phyloP scores from a whole-genome alignment of 306 rosid genomes.

The Vigna radiata region DNA sequence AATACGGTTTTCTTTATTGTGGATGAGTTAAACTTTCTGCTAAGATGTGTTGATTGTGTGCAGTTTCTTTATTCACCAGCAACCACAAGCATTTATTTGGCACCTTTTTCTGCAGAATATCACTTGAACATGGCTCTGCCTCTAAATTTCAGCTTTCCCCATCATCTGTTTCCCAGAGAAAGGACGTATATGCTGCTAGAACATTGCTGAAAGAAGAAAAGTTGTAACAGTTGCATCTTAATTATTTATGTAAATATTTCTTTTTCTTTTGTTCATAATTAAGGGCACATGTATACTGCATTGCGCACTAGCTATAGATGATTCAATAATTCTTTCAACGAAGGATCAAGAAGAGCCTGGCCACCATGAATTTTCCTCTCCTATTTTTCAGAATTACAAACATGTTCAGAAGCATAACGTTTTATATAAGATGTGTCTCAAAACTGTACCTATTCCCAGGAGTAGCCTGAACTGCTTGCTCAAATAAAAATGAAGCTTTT shows the following conservation, averaged over 20 bases:
- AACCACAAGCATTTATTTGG: conserved; percentile 16
- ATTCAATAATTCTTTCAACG: conserved; percentile 36
- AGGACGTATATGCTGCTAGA: conserved; percentile 79
- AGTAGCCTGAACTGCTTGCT: conserved; percentile 67
- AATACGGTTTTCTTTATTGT: conserved; percentile 12
- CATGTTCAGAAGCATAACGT: conserved; percentile 17
- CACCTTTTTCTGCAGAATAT: conserved; percentile 38
- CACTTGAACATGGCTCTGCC: conserved; percentile 34
- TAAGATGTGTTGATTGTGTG: conserved; percentile 18
- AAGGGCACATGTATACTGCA: not conserved
- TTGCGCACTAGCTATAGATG: conserved; percentile 3
- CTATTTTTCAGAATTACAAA: conserved; percentile 14
- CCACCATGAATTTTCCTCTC: conserved; percentile 1
- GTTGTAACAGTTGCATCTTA: conserved; percentile 31
- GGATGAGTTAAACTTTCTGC: conserved; percentile 29
- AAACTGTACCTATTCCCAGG: conserved; percentile 68
- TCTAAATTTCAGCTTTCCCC: conserved; percentile 50
- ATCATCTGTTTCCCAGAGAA: conserved; percentile 84
- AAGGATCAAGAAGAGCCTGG: conserved; percentile 18
- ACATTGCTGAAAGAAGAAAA: conserved; percentile 65
- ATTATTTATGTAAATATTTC: not conserved
- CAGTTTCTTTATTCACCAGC: conserved; percentile 34
- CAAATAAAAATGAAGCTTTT: conserved; percentile 60
- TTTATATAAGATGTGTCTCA: not conserved
- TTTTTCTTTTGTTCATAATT: conserved; percentile 34